Evolutionary conservation across 1,284 basidiomycete genomes (phyloP), one percentile per base, ranked within the genome.

Genomic region (Polyporus tsugae): DNA sequence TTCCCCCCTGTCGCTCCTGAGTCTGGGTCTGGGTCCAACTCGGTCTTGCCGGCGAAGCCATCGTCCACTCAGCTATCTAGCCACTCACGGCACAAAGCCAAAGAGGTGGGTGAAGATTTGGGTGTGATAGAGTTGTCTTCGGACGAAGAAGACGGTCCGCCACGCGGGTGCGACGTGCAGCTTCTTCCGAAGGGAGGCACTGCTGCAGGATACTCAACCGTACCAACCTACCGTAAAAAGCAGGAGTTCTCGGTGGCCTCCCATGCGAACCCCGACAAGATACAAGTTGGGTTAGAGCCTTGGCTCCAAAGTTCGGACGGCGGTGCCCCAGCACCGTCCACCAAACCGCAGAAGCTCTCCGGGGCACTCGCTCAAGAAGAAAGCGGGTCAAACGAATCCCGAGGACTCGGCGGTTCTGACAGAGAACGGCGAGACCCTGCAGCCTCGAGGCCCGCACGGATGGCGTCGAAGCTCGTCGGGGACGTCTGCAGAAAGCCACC

Each of bases 281-380:
- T 17, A 7, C 65, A 29, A 10, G 15, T 42, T 3, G 53, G 38
- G 13, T 19, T 62, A 10, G 63, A 41, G 0, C 41, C 39, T 4
- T 55, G 46, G 60, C 55, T 55, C 17, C 52, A 19, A 17, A 35
- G 52, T 13, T 35, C 58, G 33, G 22, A 55, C 6, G 15, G 11
- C 41, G 25, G 42, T n/a, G 6, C 25, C 25, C 10, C n/a, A 58
- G 35, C 58, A 52, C 38, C 61, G 41, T 19, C 62, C 25, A 39
- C 53, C 22, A 67, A 62, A 49, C 67, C 52, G 42, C 63, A 53
- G 67, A 70, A 64, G 65, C 59, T 74, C 42, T 74, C 63, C 10
- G 82, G 83, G 6, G 79, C 79, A 25, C 67, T 87, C 33, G 83
- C 85, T 9, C 76, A 83, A 71, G 80, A 80, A 41, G 87, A 89